Evolutionary conservation across 139 green algal genomes (phyloP).

Genomic region (Spirogloea muscicola): DNA sequence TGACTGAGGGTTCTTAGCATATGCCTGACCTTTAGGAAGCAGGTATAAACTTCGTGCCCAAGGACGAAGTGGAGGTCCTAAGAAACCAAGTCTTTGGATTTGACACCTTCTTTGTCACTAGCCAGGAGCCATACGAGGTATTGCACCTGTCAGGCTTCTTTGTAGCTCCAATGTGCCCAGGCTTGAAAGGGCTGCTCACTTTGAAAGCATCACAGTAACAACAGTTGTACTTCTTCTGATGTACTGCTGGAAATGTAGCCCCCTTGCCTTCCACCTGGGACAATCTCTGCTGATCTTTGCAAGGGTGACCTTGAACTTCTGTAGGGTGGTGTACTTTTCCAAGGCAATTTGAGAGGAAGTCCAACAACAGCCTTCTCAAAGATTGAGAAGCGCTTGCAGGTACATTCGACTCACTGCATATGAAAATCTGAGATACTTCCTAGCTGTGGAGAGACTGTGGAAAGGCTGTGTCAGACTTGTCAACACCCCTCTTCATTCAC

Average conservation of each 20-base stretch:
- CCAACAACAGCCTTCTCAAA: constrained; percentile 53
- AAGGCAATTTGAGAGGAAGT: constrained; percentile 76
- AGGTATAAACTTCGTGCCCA: too few relatives aligned
- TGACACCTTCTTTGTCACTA: constrained; percentile 83
- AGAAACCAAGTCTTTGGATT: constrained; percentile 74
- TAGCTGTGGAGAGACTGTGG: neutral
- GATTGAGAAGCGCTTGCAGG: constrained; percentile 57
- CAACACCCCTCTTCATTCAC: neutral
- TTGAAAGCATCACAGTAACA: too few relatives aligned
- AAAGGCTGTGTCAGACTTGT: neutral
- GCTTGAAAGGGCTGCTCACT: neutral
- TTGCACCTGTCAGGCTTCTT: neutral
- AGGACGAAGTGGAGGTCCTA: constrained; percentile 68
- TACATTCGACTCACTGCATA: constrained; percentile 12
- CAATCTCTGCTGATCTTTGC: neutral
- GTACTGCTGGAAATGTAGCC: neutral
- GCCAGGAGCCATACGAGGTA: constrained; percentile 28
- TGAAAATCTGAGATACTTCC: neutral
- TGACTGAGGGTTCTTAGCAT: too few relatives aligned
- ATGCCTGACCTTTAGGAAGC: too few relatives aligned
- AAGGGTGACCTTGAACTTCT: neutral
- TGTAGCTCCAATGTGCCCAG: neutral
- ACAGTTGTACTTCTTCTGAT: neutral
- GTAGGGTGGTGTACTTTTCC: constrained; percentile 65
- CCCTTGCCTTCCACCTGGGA: neutral